Percentiles rank a stretch among this genome's conserved stretches.
Evolutionary conservation across 352 stramenopile species (phyloP).

Genomic region (Albugo laibachii): DNA sequence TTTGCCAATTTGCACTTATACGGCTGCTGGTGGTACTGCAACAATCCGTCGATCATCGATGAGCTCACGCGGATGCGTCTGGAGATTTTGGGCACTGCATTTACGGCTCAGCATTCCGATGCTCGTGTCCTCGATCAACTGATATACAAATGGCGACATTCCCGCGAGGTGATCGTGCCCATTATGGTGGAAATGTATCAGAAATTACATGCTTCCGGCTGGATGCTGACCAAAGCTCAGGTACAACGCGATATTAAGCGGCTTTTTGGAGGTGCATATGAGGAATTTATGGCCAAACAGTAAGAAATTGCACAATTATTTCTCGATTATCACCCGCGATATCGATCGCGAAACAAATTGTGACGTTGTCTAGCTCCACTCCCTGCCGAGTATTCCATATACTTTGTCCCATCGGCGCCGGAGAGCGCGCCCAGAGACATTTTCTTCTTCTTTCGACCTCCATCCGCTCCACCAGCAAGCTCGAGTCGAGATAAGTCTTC

Average conservation of each 20-base stretch:
- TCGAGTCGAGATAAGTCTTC: constrained; percentile 62
- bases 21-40: constrained; percentile 91
- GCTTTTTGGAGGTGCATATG: constrained; percentile 79
- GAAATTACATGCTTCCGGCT: constrained; percentile 70
- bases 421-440: constrained; percentile 47
- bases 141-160: constrained; percentile 92
- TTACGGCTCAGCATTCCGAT: constrained; percentile 89
- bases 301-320: constrained; percentile 4
- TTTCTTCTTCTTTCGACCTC: constrained; percentile 62
- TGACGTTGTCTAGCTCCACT: constrained; percentile 69
- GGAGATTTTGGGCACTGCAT: constrained; percentile 85
- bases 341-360: constrained; percentile 72
- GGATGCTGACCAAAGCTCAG: constrained; percentile 64
- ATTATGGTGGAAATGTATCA: constrained; percentile 80
- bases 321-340: constrained; percentile 18
- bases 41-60: constrained; percentile 88
- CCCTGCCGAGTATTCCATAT: constrained; percentile 75
- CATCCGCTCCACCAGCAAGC: constrained; percentile 8
- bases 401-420: constrained; percentile 54
- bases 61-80: constrained; percentile 79
- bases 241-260: constrained; percentile 67
- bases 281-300: constrained; percentile 83
- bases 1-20: constrained; percentile 90
- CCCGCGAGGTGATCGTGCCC: constrained; percentile 67
- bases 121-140: constrained; percentile 87